Evolutionary conservation across 2,329 filamentous ascomycete species (phyloP), one percentile per base, ranked within the genome.

Genomic region (Fusarium papillatum): DNA sequence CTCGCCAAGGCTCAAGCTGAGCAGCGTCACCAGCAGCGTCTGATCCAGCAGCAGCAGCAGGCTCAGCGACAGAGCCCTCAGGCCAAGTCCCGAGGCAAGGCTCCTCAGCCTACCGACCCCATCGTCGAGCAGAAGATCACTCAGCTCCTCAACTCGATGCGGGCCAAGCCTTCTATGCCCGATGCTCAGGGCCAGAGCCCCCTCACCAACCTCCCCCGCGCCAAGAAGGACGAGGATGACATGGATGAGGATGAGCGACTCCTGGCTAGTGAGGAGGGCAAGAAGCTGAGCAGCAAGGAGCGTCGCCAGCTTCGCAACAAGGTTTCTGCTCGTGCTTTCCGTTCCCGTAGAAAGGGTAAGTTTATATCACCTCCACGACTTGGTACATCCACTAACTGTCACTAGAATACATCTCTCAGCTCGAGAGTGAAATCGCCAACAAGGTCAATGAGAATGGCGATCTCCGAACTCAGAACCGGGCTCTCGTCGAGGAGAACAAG

Each of bases 281-380:
- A 99, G 93, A 98, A 98, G 88, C 90, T 99, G n/a, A 97, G 93
- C 85, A 98, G 95, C 88, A 98, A 98, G 87, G 96, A 98, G 86
- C 93, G 97, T 72, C 93, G 97, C 78, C 97, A 98, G 85, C 90
- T 99, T n/a, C 92, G 97, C 76, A 99, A 99, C 90, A 99, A 99
- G 87, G 97, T 99, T 7, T 99, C 97, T 50, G 97, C 97, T 74
- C 95, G 97, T 78, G 96, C 96, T 64, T 99, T 99, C 92, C 94
- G 97, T 68, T 98, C 96, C n/a, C 90, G 97, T 80, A 94, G 97
- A 89, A 99, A 99, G 90, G 96, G 96, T 98, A 92, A 89, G 50
- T 57, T 29, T 90, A 82, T 76, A 3, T 26, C 57, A 43, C 55
- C 16, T 38, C 16, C 10, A 31, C 16, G 2, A 29, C n/a, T 39